These are phyloP conservation scores for Excoecaria agallocha DNA, from an alignment of 345 rosid genomes.

Conservation along the genomic window DNA sequence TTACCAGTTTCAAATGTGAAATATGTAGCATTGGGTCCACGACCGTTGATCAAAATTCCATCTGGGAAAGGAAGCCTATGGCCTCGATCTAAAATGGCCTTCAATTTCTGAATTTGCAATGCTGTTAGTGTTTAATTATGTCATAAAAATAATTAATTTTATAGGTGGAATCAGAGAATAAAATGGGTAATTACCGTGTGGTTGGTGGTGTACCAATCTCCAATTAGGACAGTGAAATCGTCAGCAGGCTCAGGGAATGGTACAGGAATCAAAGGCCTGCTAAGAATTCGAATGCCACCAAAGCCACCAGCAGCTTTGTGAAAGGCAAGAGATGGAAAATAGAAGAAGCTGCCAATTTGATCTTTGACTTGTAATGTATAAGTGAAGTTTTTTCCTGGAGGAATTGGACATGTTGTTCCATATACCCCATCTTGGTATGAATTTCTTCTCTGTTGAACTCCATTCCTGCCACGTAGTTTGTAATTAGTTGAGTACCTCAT, in stretches of 20 bases:
- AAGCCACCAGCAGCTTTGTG: constrained; percentile 95
- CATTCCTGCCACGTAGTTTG: constrained; percentile 47
- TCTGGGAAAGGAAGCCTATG: constrained; percentile 67
- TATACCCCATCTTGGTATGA: constrained; percentile 74
- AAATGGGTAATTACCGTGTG: constrained; percentile 46
- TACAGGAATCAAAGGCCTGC: constrained; percentile 80
- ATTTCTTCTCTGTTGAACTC: constrained; percentile 80
- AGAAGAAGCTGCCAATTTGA: constrained; percentile 87
- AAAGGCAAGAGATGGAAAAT: constrained; percentile 87
- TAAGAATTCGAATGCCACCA: constrained; percentile 75
- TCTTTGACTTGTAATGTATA: constrained; percentile 81
- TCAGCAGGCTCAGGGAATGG: constrained; percentile 80
- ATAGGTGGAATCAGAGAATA: background rate
- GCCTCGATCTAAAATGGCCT: constrained; percentile 55
- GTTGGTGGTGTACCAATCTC: constrained; percentile 73
- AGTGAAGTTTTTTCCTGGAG: constrained; percentile 79
- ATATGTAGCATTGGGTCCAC: constrained; percentile 57
- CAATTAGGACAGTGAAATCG: constrained; percentile 73
- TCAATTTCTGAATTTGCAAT: constrained; percentile 43
- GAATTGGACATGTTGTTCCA: constrained; percentile 92
- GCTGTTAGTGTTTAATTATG: too few species aligned
- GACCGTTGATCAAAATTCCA: constrained; percentile 89
- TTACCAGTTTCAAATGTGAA: constrained; percentile 80
- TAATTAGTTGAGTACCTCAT: too few species aligned
- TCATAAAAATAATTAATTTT: too few species aligned